These are phyloP conservation scores for Aaosphaeria arxii DNA, from an alignment of 2,329 filamentous ascomycete species.

Conservation along the genomic window DNA sequence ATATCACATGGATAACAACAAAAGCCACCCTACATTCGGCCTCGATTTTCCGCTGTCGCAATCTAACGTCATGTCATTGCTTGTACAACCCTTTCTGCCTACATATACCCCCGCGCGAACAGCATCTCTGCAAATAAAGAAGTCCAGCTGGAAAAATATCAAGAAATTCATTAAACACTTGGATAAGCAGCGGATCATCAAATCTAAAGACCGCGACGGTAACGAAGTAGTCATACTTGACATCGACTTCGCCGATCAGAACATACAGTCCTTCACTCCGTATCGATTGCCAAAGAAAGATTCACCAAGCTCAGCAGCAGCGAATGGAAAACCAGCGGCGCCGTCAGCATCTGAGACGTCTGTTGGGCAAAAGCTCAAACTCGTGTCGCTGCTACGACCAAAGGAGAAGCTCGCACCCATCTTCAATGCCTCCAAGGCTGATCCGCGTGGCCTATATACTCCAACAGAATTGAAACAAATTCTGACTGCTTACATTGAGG, in stretches of 20 bases:
- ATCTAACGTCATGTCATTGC: constrained; percentile 60
- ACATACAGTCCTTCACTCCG: constrained; percentile 56
- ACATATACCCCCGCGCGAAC: constrained; percentile 54
- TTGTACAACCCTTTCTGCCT: constrained; percentile 66
- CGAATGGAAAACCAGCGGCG: constrained; percentile 41
- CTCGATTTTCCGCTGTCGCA: constrained; percentile 62
- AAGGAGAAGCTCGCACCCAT: constrained; percentile 57
- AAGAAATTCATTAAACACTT: constrained; percentile 68
- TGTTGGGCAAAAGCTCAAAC: constrained; percentile 47
- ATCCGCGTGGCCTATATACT: constrained; percentile 56
- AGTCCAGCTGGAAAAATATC: constrained; percentile 68
- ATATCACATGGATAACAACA: constrained; percentile 57
- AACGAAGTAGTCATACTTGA: constrained; percentile 64
- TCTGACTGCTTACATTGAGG: constrained; percentile 58
- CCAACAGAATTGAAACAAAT: constrained; percentile 57
- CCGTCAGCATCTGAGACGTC: constrained; percentile 39
- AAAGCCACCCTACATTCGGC: constrained; percentile 50
- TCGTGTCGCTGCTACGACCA: constrained; percentile 55
- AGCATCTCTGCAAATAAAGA: constrained; percentile 64
- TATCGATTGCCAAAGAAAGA: constrained; percentile 62
- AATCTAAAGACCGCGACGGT: constrained; percentile 62
- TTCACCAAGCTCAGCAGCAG: constrained; percentile 19
- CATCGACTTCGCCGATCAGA: constrained; percentile 60
- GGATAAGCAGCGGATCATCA: constrained; percentile 62
- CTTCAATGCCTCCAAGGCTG: constrained; percentile 50